These are phyloP conservation scores for Cokeromyces recurvatus DNA, from an alignment of 371 early-diverging fungal genomes.

Conservation along the genomic window DNA sequence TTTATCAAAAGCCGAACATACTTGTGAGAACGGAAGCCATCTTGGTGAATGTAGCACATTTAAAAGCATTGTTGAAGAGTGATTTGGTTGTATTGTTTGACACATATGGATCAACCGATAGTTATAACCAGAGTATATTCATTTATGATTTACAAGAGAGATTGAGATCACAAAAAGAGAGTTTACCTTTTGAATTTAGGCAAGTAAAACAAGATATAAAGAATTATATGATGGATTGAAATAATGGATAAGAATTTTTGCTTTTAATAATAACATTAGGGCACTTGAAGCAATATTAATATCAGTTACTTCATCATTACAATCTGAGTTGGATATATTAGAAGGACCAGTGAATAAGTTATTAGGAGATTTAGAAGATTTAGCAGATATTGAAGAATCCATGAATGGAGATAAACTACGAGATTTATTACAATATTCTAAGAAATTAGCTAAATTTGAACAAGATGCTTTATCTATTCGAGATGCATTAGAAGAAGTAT, in stretches of 20 bases:
- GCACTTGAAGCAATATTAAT: conserved; percentile 83
- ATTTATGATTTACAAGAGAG: conserved; percentile 79
- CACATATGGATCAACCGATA: conserved; percentile 60
- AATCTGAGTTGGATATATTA: conserved; percentile 70
- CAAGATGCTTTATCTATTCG: conserved; percentile 71
- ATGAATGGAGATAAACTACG: conserved; percentile 73
- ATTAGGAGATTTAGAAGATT: conserved; percentile 58
- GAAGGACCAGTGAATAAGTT: conserved; percentile 49
- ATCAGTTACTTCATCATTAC: conserved; percentile 63
- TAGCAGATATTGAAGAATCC: conserved; percentile 69
- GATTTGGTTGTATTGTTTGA: conserved; percentile 79
- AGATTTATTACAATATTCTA: conserved; percentile 70
- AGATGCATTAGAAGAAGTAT: conserved; percentile 70
- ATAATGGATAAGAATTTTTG: too few species aligned
- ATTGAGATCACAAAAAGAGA: conserved; percentile 49
- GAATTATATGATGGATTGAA: too few species aligned
- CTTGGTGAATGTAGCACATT: conserved; percentile 74
- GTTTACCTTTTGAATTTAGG: conserved; percentile 72
- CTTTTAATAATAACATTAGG: too few species aligned
- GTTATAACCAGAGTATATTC: conserved; percentile 69
- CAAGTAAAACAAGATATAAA: conserved; percentile 16
- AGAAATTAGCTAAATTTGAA: conserved; percentile 72
- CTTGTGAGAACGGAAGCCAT: conserved; percentile 85
- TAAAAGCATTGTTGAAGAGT: conserved; percentile 77
- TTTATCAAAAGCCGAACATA: conserved; percentile 79